Evolutionary conservation across 228 moss, liverwort and hornwort species (phyloP).

Genomic region (Sphagnum magellanicum): DNA sequence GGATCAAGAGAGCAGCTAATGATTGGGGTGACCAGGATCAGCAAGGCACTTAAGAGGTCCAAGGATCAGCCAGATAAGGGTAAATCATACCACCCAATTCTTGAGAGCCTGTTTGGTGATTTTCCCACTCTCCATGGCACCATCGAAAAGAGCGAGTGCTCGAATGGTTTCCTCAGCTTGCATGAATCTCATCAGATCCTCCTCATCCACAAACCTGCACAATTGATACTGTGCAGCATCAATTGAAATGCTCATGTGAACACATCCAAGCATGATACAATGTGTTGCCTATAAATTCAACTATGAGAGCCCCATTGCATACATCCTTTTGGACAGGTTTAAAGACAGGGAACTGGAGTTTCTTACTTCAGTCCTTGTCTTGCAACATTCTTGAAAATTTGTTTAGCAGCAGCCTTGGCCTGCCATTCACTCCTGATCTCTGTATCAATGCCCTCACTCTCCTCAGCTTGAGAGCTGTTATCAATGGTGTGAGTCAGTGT

Average conservation of each 20-base stretch:
- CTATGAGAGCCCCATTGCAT: background rate
- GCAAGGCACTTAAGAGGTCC: background rate
- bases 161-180: constrained; percentile 20
- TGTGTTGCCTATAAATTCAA: background rate
- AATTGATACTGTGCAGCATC: background rate
- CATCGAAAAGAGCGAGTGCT: constrained; percentile 33
- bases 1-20: background rate
- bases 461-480: constrained; percentile 8
- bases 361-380: constrained; percentile 25
- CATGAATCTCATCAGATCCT: constrained; percentile 44
- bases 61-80: background rate
- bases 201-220: constrained; percentile 25
- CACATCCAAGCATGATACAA: background rate
- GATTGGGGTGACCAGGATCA: background rate
- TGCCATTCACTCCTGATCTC: constrained; percentile 49
- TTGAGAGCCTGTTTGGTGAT: constrained; percentile 44
- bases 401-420: constrained; percentile 51
- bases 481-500: constrained; percentile 56
- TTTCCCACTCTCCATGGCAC: constrained; percentile 20
- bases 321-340: background rate
- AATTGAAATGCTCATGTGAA: background rate
- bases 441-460: constrained; percentile 16
- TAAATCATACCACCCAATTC: constrained; percentile 30
- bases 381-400: constrained; percentile 50
- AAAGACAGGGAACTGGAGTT: background rate